Base-by-base conservation (phyloP, 352 stramenopile genomes). In the Phytophthora sojae region DNA sequence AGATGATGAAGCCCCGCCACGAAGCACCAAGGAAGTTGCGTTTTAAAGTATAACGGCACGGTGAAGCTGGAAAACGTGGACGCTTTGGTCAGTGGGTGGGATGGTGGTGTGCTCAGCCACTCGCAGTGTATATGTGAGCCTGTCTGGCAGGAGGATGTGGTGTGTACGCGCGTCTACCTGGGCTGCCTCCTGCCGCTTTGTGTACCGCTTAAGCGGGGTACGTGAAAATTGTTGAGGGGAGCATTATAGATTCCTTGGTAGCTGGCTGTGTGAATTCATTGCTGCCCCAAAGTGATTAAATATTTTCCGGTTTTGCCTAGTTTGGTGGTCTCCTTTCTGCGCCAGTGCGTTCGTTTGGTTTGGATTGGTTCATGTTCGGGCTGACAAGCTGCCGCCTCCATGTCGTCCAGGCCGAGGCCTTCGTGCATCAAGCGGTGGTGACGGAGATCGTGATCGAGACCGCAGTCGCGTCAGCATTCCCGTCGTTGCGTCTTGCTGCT, bases 1-100 rank as follows among this genome's bases (percentile, higher is more conserved):
- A 74, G 64, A 81, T 15, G 62, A 78, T 68, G 66, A 76, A 61
- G 64, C 49, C 2, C 66, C 71, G 11, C 29, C 64, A 53, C 60
- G 47, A 71, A 65, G 65, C 50, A 79, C 83, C 61, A 94, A 94
- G 76, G 89, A 96, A 85, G 82, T 94, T 68, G 87, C 86, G 62
- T 96, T 96, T 77, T 96, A 90, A 82, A 69, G 52, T 75, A 70
- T 67, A 71, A 61, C 64, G 53, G 62, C 15, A 37, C 57, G 71
- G 17, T 61, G 32, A 44, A 69, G 47, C 44, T 64, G 55, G 66
- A 50, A 62, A 75, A 57, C 29, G 53, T 69, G 35, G 29, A 57
- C 56, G 59, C 45, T n/a, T 64, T 60, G 62, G 49, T 51, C 44
- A 39, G 64, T 62, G 50, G 35, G 37, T 64, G 53, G 29, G 47